These are phyloP conservation scores for Neltuma alba DNA, from an alignment of 306 rosid genomes.

Conservation along the genomic window DNA sequence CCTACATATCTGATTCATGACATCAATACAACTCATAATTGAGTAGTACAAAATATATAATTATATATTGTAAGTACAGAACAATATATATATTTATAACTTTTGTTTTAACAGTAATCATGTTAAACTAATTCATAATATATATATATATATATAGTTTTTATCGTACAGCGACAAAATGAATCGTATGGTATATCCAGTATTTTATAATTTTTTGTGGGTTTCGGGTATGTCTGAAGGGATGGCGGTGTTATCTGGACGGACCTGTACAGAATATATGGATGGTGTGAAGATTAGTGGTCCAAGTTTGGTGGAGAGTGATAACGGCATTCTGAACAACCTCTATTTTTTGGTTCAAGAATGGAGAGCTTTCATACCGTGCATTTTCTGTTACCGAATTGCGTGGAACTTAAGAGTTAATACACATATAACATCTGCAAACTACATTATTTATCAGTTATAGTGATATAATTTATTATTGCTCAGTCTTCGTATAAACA, in stretches of 20 bases:
- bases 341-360: constrained; percentile 9
- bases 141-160: too few species aligned
- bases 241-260: constrained; percentile 33
- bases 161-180: background rate
- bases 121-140: background rate
- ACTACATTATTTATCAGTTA: background rate
- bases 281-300: constrained; percentile 29
- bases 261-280: background rate
- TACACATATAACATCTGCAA: background rate
- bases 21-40: background rate
- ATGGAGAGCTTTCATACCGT: background rate
- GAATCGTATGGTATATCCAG: background rate
- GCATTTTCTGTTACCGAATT: constrained; percentile 1
- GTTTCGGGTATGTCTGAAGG: constrained; percentile 27
- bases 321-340: constrained; percentile 40
- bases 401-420: background rate
- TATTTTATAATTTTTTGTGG: constrained; percentile 5
- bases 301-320: constrained; percentile 53
- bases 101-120: background rate
- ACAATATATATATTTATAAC: background rate
- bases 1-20: background rate
- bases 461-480: too few species aligned
- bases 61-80: background rate
- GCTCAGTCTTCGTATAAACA: background rate
- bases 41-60: background rate